Evolutionary conservation across 352 stramenopile species (phyloP), one percentile per base, ranked within the genome.

Genomic region (Pythium guiyangense): DNA sequence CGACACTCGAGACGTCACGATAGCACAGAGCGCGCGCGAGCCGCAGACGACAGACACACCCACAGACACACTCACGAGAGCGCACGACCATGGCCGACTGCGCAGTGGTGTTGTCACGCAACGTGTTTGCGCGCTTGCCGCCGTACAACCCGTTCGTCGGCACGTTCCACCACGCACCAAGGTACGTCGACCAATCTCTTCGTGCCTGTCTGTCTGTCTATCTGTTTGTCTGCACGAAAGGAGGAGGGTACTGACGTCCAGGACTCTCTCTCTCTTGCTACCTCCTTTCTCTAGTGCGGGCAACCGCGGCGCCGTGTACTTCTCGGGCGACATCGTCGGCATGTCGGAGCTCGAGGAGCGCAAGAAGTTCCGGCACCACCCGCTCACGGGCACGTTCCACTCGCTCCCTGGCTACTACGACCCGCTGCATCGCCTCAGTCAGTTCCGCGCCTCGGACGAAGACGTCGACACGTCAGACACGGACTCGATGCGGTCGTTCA

Each of bases 111-210:
- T 55, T 73, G 29, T 59, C 78, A 53, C 77, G 69, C 64, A 85
- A 85, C 57, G 81, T 95, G 57, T 95, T 92, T 63, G 85, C 84
- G 49, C 79, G 84, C 29, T 70, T 96, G 53, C 85, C 86, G 40
- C 84, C 84, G 43, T 93, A 94, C 66, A 96, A 96, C 67, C 86
- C 86, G 51, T 96, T 91, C 49, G 83, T 96, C 34, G 86, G 86
- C 70, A 94, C 85, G 25, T 96, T 96, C 67, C 86, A 96, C 59
- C 84, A 96, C 63, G 86, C 86, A n/a, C 86, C 86, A 40, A 95
- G 82, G 82, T 92, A 64, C 51, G 55, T 55, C n/a, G n/a, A n/a
- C n/a, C n/a, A n/a, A n/a, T n/a, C 8, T 29, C n/a, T 25, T 18
- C 2, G 29, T 29, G 26, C 59, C 6, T 53, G 17, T 59, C 17